phyloP scores from a whole-genome alignment of 768 basidiomycete genomes.

The Imleria badia region DNA sequence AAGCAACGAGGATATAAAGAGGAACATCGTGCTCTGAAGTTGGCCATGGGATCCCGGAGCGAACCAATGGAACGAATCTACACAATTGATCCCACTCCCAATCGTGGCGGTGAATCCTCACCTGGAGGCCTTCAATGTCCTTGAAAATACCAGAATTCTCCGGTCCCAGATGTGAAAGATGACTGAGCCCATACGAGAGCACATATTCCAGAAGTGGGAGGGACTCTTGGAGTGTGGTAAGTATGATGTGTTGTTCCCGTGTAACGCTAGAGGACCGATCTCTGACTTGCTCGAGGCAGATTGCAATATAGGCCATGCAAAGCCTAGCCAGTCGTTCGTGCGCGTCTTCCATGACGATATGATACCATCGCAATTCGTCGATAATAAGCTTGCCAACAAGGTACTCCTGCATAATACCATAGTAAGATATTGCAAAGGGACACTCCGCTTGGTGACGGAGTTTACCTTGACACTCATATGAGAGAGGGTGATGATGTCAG shows the following conservation, averaged over 20 bases:
- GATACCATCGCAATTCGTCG: background rate
- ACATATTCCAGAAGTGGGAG: slow-evolving; percentile 10
- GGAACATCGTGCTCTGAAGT: background rate
- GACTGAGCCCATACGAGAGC: slow-evolving; percentile 7
- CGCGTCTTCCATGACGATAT: slow-evolving; percentile 6
- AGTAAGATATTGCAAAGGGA: background rate
- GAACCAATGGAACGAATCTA: background rate
- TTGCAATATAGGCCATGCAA: slow-evolving; percentile 7
- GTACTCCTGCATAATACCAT: slow-evolving; percentile 6
- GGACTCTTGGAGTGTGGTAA: background rate
- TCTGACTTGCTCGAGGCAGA: slow-evolving; percentile 8
- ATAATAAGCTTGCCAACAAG: slow-evolving; percentile 7
- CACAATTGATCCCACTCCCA: slow-evolving; percentile 9
- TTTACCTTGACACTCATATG: slow-evolving; percentile 21
- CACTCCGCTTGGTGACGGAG: too few species aligned
- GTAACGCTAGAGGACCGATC: background rate
- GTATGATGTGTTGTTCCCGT: background rate
- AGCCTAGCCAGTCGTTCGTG: slow-evolving; percentile 7
- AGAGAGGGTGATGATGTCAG: slow-evolving; percentile 7
- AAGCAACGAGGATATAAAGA: slow-evolving; percentile 6
- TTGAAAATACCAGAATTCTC: background rate
- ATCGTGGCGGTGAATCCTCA: background rate
- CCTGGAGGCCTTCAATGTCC: slow-evolving; percentile 1
- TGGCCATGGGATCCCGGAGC: slow-evolving; percentile 1
- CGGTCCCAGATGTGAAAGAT: background rate